Conservation (phyloP, 2,329 filamentous ascomycete genomes). For the Huntiella omanensis region DNA sequence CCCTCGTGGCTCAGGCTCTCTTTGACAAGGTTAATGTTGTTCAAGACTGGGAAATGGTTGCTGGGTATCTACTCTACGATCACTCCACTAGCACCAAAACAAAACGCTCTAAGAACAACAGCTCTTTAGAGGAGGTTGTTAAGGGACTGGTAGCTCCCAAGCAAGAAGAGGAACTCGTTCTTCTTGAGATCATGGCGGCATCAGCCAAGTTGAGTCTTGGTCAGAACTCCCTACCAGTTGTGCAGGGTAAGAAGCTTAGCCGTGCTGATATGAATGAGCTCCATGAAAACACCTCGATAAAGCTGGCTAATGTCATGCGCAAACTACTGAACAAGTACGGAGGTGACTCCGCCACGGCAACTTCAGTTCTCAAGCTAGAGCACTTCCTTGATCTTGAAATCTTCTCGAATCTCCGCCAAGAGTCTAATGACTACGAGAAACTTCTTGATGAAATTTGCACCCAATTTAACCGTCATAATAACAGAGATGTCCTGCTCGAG, state of each 20-base stretch:
- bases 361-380: conserved; percentile 68
- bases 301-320: conserved; percentile 63
- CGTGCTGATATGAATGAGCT: conserved; percentile 48
- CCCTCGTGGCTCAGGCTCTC: conserved; percentile 67
- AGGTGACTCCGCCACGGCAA: conserved; percentile 69
- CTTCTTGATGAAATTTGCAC: conserved; percentile 82
- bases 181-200: conserved; percentile 73
- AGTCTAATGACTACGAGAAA: conserved; percentile 59
- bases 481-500: conserved; percentile 67
- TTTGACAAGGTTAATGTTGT: conserved; percentile 69
- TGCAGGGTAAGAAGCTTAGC: conserved; percentile 31
- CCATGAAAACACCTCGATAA: conserved; percentile 60
- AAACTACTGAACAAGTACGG: conserved; percentile 83
- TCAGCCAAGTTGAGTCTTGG: conserved; percentile 58
- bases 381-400: conserved; percentile 72
- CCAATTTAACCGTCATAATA: conserved; percentile 84
- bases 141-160: conserved; percentile 55
- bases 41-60: conserved; percentile 70
- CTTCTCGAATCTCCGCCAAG: conserved; percentile 76
- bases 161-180: conserved; percentile 60
- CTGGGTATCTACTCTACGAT: conserved; percentile 82
- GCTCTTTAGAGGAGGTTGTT: conserved; percentile 38
- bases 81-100: conserved; percentile 49
- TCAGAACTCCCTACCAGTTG: conserved; percentile 19
- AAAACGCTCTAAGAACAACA: conserved; percentile 23